These are phyloP conservation scores for Colletotrichum tofieldiae DNA, from an alignment of 2,329 filamentous ascomycete genomes.

Conservation along the genomic window DNA sequence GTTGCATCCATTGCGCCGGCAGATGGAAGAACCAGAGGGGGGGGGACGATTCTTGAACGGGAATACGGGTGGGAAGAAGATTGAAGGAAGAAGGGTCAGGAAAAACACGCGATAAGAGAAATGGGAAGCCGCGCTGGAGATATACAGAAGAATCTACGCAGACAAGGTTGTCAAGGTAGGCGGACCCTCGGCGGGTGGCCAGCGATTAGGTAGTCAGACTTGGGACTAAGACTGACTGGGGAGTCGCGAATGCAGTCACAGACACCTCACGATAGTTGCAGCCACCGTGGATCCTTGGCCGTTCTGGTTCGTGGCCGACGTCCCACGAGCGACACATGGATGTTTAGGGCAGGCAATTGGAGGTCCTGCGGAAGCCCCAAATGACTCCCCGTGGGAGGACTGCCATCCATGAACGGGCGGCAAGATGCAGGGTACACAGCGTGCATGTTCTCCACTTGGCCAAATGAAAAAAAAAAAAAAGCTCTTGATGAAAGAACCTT, in stretches of 20 bases:
- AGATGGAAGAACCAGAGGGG: background rate
- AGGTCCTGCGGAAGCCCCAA: background rate
- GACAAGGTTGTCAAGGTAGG: background rate
- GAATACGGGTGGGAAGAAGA: background rate
- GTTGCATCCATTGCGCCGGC: slow-evolving; percentile 52
- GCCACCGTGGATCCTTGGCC: slow-evolving; percentile 19
- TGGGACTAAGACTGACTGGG: background rate
- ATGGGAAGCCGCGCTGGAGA: background rate
- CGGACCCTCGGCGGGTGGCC: background rate
- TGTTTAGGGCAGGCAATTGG: background rate
- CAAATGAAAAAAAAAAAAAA: background rate
- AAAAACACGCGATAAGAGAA: background rate
- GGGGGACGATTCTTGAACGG: background rate
- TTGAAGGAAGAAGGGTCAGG: background rate
- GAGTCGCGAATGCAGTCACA: background rate
- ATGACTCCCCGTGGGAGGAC: background rate
- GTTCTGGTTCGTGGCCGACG: background rate
- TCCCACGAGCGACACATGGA: background rate
- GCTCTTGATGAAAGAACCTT: background rate
- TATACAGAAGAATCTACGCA: background rate
- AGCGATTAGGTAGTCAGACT: background rate
- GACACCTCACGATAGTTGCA: slow-evolving; percentile 22
- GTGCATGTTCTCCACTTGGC: slow-evolving; percentile 13
- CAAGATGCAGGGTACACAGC: slow-evolving; percentile 17
- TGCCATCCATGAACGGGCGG: background rate